A percentile compares a stretch with the other conserved stretches of the same genome.
phyloP scores from a whole-genome alignment of 371 early-diverging fungal genomes.

The Circinella umbellata region DNA sequence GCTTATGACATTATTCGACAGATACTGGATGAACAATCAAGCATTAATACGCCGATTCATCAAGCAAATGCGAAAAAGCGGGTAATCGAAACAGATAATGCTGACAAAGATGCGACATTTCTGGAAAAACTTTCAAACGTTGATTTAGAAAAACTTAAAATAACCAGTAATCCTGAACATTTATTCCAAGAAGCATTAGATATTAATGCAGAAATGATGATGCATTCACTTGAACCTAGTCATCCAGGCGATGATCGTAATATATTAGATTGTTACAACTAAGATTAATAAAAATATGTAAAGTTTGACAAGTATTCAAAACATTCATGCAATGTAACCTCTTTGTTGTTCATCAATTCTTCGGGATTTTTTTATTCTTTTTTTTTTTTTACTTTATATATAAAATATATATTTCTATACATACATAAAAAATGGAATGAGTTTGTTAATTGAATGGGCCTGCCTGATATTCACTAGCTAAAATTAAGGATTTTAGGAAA shows the following conservation, averaged over 20 bases:
- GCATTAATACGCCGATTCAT: neutral
- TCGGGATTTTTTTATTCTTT: neutral
- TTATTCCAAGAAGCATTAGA: slow-evolving; percentile 48
- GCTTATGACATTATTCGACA: slow-evolving; percentile 29
- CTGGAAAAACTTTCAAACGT: slow-evolving; percentile 21
- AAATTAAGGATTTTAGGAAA: neutral
- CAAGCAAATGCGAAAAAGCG: slow-evolving; percentile 10
- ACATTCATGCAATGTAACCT: neutral
- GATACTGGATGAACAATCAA: slow-evolving; percentile 2
- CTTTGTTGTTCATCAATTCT: too few species aligned
- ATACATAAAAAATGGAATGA: neutral
- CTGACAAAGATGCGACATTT: slow-evolving; percentile 23
- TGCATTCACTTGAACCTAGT: slow-evolving; percentile 19
- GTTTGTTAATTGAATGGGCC: neutral
- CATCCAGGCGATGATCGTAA: slow-evolving; percentile 17
- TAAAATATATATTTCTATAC: slow-evolving; percentile 1
- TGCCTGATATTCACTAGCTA: slow-evolving; percentile 2
- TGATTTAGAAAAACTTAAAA: slow-evolving; percentile 25
- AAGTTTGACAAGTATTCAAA: neutral
- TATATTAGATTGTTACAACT: slow-evolving; percentile 20
- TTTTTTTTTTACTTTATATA: slow-evolving; percentile 2
- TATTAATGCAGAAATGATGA: slow-evolving; percentile 48
- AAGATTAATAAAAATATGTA: neutral
- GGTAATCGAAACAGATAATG: slow-evolving; percentile 7
- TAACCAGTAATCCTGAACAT: slow-evolving; percentile 43